Evolutionary conservation across 768 basidiomycete species (phyloP), one percentile per base, ranked within the genome.

Genomic region (Collybia mongolica): DNA sequence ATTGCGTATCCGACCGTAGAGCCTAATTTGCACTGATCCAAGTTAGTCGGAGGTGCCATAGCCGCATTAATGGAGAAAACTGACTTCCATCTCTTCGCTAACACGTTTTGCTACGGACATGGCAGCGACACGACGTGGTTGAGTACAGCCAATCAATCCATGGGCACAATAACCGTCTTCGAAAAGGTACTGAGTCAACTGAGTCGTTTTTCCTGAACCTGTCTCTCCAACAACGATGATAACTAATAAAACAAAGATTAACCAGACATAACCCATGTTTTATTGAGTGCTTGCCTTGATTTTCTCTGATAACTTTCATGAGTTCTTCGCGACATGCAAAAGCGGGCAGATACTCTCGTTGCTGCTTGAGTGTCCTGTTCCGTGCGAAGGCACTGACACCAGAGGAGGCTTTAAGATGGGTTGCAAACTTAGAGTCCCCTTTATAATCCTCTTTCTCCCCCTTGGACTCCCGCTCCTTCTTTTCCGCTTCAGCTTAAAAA

Each of bases 91-190:
- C 71, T 99, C 97, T 64, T 99, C 97, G 62, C 93, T 94, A 51
- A 99, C 97, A 68, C 97, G 94, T 73, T 99, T 98, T n/a, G 97
- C 97, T 6, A 98, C 97, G 8, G 92, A 95, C 97, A 99, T 98
- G 14, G 97, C 97, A 39, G 97, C 97, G 23, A 99, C 97, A 72
- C 97, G 94, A 59, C 97, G 83, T 43, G 97, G 97, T 64, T 99
- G 97, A 0, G 97, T 99, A 63, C 97, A 99, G 9, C 96, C 96
- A 44, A 99, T 84, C 38, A 98, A 77, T 15, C 96, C 96, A 69
- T 85, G 80, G 3, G 80, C 65, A 57, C 94, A 91, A 67, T 96
- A 99, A 0, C 97, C 97, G 54, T 99, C 97, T 65, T 99, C 97
- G 63, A 98, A 92, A 54, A 99, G 67, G 71, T 93, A 99, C 63